Percentiles rank a stretch among this genome's conserved stretches.
These are phyloP conservation scores for Macadamia integrifolia DNA, from an alignment of 164 flowering plant species.

Conservation along the genomic window DNA sequence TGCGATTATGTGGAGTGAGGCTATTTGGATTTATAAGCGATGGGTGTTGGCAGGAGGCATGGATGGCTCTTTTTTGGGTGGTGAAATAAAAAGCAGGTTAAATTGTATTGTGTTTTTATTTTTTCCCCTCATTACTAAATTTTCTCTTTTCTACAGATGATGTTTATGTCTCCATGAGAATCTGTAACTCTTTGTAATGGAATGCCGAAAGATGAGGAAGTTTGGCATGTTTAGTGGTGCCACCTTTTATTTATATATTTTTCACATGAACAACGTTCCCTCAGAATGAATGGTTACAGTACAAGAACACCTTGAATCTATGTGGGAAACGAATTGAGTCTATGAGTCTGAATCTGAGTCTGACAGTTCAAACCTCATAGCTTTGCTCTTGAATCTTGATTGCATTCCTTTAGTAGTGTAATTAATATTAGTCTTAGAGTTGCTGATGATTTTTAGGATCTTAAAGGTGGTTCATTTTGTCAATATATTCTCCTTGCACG, in stretches of 20 bases:
- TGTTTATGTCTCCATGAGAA: conserved; percentile 3
- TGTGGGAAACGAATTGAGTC: no score
- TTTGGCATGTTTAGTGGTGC: conserved; percentile 7
- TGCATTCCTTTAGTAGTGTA: no score
- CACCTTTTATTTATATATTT: neutral
- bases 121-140: neutral
- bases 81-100: conserved; percentile 50
- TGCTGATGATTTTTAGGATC: no score
- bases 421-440: no score
- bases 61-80: conserved; percentile 25
- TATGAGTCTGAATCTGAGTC: no score
- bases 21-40: conserved; percentile 10
- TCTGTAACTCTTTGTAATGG: conserved; percentile 12
- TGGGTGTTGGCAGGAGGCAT: conserved; percentile 25
- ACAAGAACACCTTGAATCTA: no score
- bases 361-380: no score
- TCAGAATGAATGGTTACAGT: no score
- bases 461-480: no score
- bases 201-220: conserved; percentile 1
- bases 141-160: conserved; percentile 1
- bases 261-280: no score
- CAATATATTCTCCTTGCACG: no score
- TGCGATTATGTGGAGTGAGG: conserved; percentile 30
- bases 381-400: no score
- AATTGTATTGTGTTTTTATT: conserved; percentile 14